These are phyloP conservation scores for Kwoniella dejecticola DNA, from an alignment of 768 basidiomycete species.

Conservation along the genomic window DNA sequence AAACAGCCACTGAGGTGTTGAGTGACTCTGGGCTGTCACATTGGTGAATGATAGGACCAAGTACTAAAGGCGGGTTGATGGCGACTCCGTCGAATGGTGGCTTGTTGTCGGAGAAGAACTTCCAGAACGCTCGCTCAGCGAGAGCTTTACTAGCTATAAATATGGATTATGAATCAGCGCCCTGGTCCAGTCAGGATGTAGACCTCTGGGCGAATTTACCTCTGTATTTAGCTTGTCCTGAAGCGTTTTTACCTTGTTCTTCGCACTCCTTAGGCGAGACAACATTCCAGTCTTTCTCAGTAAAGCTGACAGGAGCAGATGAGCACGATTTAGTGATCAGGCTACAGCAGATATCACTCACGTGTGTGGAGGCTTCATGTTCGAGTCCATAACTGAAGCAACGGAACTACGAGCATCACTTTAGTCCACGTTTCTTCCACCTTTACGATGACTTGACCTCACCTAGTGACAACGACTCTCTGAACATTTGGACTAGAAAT, in stretches of 20 bases:
- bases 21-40: slow-evolving; percentile 55
- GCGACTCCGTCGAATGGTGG: slow-evolving; percentile 48
- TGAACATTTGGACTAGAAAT: slow-evolving; percentile 60
- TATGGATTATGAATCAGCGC: too few species aligned
- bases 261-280: slow-evolving; percentile 17
- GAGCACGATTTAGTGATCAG: background rate
- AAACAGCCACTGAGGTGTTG: slow-evolving; percentile 56
- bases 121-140: slow-evolving; percentile 49
- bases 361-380: slow-evolving; percentile 28
- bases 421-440: too few species aligned
- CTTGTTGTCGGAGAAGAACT: slow-evolving; percentile 52
- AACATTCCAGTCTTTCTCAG: slow-evolving; percentile 48
- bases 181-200: background rate
- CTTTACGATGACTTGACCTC: too few species aligned
- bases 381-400: slow-evolving; percentile 56
- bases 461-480: slow-evolving; percentile 66
- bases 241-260: slow-evolving; percentile 33
- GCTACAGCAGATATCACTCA: too few species aligned
- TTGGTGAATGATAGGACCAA: slow-evolving; percentile 58
- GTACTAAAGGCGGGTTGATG: slow-evolving; percentile 53
- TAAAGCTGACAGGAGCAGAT: slow-evolving; percentile 28
- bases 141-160: slow-evolving; percentile 42
- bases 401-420: slow-evolving; percentile 55
- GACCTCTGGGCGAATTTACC: slow-evolving; percentile 19
- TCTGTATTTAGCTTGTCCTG: slow-evolving; percentile 35